phyloP scores from a whole-genome alignment of 2,329 filamentous ascomycete species.

The Penicillium sp. region DNA sequence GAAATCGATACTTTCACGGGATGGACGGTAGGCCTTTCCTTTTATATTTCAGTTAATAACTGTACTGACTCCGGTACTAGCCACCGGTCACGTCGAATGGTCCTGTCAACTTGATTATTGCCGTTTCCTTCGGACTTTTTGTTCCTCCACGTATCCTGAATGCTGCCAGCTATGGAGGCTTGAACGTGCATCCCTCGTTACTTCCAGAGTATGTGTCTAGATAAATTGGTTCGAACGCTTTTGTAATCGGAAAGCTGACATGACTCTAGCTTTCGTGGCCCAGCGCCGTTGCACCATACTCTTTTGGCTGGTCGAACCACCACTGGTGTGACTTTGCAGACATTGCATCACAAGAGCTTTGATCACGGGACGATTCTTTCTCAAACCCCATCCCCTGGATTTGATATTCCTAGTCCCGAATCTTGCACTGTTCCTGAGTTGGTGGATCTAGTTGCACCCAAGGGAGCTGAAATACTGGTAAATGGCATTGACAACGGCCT shows the following conservation, averaged over 20 bases:
- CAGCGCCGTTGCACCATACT: slow-evolving; percentile 85
- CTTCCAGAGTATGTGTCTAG: slow-evolving; percentile 68
- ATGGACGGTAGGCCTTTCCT: slow-evolving; percentile 64
- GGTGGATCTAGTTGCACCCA: slow-evolving; percentile 56
- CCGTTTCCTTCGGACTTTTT: slow-evolving; percentile 91
- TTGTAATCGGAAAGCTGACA: neutral
- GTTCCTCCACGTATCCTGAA: slow-evolving; percentile 75
- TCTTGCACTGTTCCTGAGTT: slow-evolving; percentile 53
- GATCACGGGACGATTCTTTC: slow-evolving; percentile 76
- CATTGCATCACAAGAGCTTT: slow-evolving; percentile 72
- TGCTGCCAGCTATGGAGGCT: slow-evolving; percentile 73
- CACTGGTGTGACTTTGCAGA: slow-evolving; percentile 84
- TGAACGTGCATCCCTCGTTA: slow-evolving; percentile 92
- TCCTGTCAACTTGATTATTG: slow-evolving; percentile 74
- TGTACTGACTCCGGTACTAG: slow-evolving; percentile 37
- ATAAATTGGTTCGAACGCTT: neutral
- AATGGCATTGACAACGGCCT: slow-evolving; percentile 61
- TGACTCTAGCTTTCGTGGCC: slow-evolving; percentile 67
- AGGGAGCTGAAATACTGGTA: slow-evolving; percentile 72
- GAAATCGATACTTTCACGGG: slow-evolving; percentile 77
- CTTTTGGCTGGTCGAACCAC: slow-evolving; percentile 61
- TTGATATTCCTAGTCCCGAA: slow-evolving; percentile 51
- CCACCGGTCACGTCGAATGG: slow-evolving; percentile 51
- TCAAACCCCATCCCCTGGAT: slow-evolving; percentile 63
- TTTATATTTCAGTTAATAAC: neutral